Evolutionary conservation across 75 land plant genomes (phyloP), one percentile per base, ranked within the genome.

Genomic region (Selaginella moellendorffii): DNA sequence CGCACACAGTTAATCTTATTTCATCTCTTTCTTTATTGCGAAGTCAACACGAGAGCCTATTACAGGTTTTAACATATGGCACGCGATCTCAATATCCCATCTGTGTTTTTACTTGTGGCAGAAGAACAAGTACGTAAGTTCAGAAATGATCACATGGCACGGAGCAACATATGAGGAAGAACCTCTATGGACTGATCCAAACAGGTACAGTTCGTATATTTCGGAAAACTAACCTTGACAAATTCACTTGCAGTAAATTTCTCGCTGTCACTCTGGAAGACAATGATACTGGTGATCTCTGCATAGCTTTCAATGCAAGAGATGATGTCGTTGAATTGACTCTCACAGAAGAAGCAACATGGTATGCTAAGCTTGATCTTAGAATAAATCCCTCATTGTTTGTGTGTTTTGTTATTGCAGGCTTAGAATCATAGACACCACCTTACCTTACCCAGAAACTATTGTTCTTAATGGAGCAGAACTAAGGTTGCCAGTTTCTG

Each of bases 391-490:
- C n/a, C n/a, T n/a, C 24, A 24, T 24, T n/a, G n/a, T n/a, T n/a
- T n/a, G n/a, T n/a, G 31, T 14, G n/a, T 1, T 31, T 61, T 26
- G 5, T 72, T 27, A 53, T n/a, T 69, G 18, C 72, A 74, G 76
- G 76, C 27, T 31, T 31, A 72, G 62, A 31, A 74, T 74, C 30
- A 64, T 66, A 29, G 76, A 74, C 68, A 62, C 76, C 51, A 68
- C 66, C 27, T 64, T 74, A 23, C 72, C 76, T 1, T 68, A 56
- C 28, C 76, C 76, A 10, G 72, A 68, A 8, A 54, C 12, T 28
- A 68, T 74, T 53, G 24, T 30, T 0, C 27, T 31, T 22, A 52
- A 54, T 26, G 76, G 76, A 29, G 62, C 17, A 28, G 42, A 60
- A 17, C 2, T 71, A 36, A 36, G 46, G 46, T 36, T 36, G 14